phyloP scores from a whole-genome alignment of 371 early-diverging fungal species.

The Rhizopus arrhizus region DNA sequence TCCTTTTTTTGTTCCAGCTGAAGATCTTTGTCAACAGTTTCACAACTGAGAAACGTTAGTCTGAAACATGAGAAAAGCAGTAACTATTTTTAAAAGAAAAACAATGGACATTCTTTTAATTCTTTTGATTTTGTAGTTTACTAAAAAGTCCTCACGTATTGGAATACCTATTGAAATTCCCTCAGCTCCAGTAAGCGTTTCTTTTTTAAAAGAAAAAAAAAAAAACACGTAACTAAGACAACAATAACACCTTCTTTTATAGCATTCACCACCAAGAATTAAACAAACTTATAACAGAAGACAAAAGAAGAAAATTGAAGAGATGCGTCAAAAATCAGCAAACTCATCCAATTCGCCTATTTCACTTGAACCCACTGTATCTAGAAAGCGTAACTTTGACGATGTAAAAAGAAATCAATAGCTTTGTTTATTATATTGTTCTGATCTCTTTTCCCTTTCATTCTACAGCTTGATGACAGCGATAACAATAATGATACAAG shows the following conservation, averaged over 20 bases:
- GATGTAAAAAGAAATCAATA: not conserved
- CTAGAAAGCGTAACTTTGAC: too few species aligned
- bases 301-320: too few species aligned
- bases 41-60: too few species aligned
- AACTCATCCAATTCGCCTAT: not conserved
- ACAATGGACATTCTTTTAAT: too few species aligned
- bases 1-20: too few species aligned
- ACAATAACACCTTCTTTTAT: not conserved
- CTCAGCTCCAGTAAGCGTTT: not conserved
- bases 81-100: too few species aligned
- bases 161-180: conserved; percentile 4
- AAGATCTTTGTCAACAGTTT: too few species aligned
- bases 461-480: not conserved
- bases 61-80: too few species aligned
- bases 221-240: not conserved
- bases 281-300: not conserved
- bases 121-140: not conserved
- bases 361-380: not conserved
- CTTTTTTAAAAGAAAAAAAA: not conserved
- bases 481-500: not conserved
- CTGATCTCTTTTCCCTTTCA: not conserved
- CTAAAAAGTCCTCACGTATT: conserved; percentile 3
- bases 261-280: not conserved
- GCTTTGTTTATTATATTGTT: not conserved
- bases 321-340: not conserved